Evolutionary conservation across 164 flowering plant species (phyloP), one percentile per base, ranked within the genome.

Genomic region (Sedum album): DNA sequence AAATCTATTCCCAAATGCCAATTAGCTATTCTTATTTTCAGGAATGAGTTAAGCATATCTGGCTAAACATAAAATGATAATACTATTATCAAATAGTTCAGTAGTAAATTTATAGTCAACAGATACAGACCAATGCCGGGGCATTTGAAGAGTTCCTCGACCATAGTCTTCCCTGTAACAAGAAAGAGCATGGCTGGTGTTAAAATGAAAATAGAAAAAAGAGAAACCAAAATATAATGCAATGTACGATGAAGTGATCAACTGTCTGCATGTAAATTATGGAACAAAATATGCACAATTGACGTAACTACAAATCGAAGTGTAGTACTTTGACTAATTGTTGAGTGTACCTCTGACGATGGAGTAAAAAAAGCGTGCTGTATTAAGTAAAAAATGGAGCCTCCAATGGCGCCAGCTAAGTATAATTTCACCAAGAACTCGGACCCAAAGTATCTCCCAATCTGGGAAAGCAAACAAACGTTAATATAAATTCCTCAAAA

Each of bases 331-430:
- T n/a, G 38, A 7, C 38, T 35, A 5, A 18, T 49, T 39, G 41
- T 57, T 9, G 20, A 48, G 33, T 68, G 53, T 81, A 89, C 97
- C 89, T 89, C 74, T 31, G 76, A 75, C n/a, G 74, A 71, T 57
- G 73, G 62, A n/a, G 78, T 80, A 69, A 82, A 25, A 67, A 68
- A 80, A 64, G 86, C 84, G 67, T 88, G 80, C 70, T 93, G 87
- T 66, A 82, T 75, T 79, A 93, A 73, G 80, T 76, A 89, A 74
- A 86, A 89, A 30, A 86, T 69, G 35, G 98, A 88, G 64, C 98
- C 96, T 78, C 78, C 91, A 73, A 91, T 14, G 33, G 96, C 98
- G 53, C 96, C 98, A 57, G 96, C 87, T 20, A 93, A 73, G 76
- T 93, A 91, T 77, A 93, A 67, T 79, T 85, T 93, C 76, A 93